These are phyloP conservation scores for Zizania palustris DNA, from an alignment of 202 grass and related monocot species.

Conservation along the genomic window DNA sequence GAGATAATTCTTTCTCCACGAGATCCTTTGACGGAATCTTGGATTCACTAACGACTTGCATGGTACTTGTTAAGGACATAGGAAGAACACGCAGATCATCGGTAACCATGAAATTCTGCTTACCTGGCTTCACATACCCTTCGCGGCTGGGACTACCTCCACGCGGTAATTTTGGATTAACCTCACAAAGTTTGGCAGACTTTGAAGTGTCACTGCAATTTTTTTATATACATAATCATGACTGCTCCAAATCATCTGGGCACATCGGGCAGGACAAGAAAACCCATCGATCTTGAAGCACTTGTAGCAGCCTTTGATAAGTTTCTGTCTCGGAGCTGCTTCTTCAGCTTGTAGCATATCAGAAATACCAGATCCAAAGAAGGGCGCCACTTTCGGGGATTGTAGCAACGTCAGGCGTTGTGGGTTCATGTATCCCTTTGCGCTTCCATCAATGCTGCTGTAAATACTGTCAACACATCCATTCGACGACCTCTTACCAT, in stretches of 20 bases:
- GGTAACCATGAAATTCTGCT: slow-evolving; percentile 21
- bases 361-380: background rate
- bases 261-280: background rate
- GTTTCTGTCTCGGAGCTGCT: background rate
- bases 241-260: too few relatives aligned
- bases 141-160: background rate
- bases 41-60: background rate
- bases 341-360: background rate
- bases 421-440: background rate
- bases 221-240: too few relatives aligned
- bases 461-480: slow-evolving; percentile 34
- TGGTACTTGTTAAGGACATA: background rate
- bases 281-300: slow-evolving; percentile 8
- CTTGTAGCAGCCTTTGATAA: background rate
- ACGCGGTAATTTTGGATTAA: background rate
- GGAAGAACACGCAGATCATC: slow-evolving; percentile 20
- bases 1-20: slow-evolving; percentile 23
- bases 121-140: background rate
- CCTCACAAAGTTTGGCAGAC: background rate
- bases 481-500: background rate
- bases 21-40: slow-evolving; percentile 17
- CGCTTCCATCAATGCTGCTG: background rate
- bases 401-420: background rate
- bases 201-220: too few relatives aligned
- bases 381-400: background rate